Conservation (phyloP, 345 rosid species). For the Melaleuca alternifolia region DNA sequence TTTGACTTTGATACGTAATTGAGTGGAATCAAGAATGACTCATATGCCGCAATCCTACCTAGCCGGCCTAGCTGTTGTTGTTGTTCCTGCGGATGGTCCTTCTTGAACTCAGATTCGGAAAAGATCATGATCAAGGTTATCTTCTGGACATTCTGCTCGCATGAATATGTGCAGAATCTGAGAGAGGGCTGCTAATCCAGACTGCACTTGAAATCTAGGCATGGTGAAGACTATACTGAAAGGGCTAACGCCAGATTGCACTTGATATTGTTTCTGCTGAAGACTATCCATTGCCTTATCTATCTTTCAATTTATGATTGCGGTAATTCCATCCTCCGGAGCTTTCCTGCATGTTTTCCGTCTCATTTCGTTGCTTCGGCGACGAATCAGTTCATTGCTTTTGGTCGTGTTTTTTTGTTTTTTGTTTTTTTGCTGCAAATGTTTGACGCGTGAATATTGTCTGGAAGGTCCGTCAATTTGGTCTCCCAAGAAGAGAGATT, state of each 20-base stretch:
- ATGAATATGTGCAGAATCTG: background rate
- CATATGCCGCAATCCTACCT: background rate
- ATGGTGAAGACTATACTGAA: background rate
- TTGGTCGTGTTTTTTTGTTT: too few species aligned
- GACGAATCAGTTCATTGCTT: background rate
- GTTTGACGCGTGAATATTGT: background rate
- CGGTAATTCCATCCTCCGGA: background rate
- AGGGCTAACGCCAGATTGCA: background rate
- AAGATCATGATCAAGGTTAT: background rate
- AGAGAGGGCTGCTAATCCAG: background rate
- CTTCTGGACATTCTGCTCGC: background rate
- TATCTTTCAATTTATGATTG: background rate
- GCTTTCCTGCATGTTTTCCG: background rate
- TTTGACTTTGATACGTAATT: background rate
- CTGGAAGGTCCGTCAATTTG: too few species aligned
- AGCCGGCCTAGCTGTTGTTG: background rate
- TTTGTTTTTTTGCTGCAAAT: background rate
- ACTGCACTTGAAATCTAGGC: background rate
- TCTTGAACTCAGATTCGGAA: background rate
- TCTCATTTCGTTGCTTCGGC: background rate
- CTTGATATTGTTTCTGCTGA: background rate
- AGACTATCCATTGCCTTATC: background rate
- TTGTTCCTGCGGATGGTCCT: rapidly evolving
- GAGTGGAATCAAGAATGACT: background rate
- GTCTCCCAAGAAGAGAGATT: too few species aligned